Conservation (phyloP, 768 basidiomycete species). For the Phanerochaete sordida region DNA sequence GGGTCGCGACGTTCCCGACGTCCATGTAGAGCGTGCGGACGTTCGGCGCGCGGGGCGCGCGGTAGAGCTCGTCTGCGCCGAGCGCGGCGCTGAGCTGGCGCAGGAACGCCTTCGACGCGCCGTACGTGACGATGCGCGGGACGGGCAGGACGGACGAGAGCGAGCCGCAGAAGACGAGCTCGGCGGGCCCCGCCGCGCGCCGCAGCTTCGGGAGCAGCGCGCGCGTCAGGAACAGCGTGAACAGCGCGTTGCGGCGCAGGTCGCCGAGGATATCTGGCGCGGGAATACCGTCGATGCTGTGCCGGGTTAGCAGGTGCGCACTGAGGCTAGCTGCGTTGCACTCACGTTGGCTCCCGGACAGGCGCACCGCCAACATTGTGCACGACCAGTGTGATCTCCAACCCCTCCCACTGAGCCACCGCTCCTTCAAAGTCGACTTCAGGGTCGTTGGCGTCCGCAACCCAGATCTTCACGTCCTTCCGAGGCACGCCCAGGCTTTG, state of each 20-base stretch:
- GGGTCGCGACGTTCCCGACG: slow-evolving; percentile 17
- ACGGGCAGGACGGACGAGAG: slow-evolving; percentile 16
- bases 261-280: slow-evolving; percentile 14
- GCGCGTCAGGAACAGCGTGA: slow-evolving; percentile 25
- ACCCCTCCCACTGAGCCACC: slow-evolving; percentile 18
- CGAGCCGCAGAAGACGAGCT: slow-evolving; percentile 25
- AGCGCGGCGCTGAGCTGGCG: slow-evolving; percentile 17
- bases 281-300: slow-evolving; percentile 19
- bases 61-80: slow-evolving; percentile 22
- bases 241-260: slow-evolving; percentile 19
- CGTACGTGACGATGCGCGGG: slow-evolving; percentile 21
- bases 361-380: slow-evolving; percentile 23
- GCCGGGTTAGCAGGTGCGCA: neutral
- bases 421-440: slow-evolving; percentile 19
- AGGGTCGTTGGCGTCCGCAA: slow-evolving; percentile 19
- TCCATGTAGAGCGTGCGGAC: slow-evolving; percentile 21
- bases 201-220: slow-evolving; percentile 26
- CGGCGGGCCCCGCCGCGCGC: slow-evolving; percentile 17
- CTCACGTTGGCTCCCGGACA: slow-evolving; percentile 12
- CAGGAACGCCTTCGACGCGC: slow-evolving; percentile 24
- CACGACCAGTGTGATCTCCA: slow-evolving; percentile 25
- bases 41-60: slow-evolving; percentile 12
- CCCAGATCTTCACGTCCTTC: slow-evolving; percentile 20
- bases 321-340: neutral
- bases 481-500: neutral